Evolutionary conservation across 2,329 filamentous ascomycete genomes (phyloP).

Genomic region (Mariannaea elegans): DNA sequence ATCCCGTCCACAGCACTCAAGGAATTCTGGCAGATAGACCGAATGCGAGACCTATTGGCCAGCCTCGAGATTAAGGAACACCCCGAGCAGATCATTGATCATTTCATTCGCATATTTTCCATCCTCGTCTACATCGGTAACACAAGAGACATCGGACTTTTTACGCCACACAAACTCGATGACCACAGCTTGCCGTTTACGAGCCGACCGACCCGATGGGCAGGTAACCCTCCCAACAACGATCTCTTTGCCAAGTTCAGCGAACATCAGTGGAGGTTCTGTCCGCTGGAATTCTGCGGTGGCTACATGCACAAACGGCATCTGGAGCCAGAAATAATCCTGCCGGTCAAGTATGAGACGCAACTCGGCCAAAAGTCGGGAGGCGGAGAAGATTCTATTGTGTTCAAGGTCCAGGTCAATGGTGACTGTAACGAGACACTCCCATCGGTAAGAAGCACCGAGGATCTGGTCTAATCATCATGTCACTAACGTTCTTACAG

Average conservation of each 20-base stretch:
- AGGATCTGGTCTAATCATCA: background rate
- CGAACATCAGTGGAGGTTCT: constrained; percentile 28
- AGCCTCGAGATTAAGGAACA: background rate
- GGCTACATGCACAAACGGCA: background rate
- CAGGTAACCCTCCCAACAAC: background rate
- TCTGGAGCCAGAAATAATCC: background rate
- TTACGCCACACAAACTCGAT: background rate
- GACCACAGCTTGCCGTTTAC: background rate
- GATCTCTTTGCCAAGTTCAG: background rate
- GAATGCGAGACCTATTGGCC: background rate
- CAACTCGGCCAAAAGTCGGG: background rate
- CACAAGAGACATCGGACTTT: background rate
- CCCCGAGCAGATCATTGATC: background rate
- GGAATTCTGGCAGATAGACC: background rate
- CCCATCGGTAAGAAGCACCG: background rate
- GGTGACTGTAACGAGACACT: background rate
- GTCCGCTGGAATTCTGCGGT: background rate
- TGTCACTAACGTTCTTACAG: background rate
- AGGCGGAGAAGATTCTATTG: background rate
- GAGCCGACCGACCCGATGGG: background rate
- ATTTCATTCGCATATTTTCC: background rate
- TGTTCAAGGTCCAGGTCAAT: constrained; percentile 9
- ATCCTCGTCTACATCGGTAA: constrained; percentile 6
- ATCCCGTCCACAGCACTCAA: background rate
- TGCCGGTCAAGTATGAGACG: constrained; percentile 4